phyloP scores from a whole-genome alignment of 495 filamentous ascomycete species.

The Lepidopterella palustris region DNA sequence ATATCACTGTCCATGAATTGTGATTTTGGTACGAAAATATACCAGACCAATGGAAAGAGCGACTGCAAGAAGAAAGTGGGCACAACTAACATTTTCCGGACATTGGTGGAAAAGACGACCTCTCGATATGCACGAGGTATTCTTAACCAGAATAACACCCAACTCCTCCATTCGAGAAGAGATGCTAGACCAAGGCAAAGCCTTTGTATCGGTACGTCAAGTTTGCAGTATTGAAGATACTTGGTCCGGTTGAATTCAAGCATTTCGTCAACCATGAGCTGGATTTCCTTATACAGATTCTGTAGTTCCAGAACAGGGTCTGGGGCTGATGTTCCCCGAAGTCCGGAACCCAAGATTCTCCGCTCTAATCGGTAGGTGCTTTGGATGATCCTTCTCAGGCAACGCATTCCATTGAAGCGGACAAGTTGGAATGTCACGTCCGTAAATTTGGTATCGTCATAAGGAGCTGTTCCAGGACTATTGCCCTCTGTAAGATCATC shows the following conservation, averaged over 20 bases:
- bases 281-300: constrained; percentile 23
- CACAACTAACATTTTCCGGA: constrained; percentile 22
- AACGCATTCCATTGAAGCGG: constrained; percentile 22
- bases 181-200: constrained; percentile 17
- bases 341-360: constrained; percentile 20
- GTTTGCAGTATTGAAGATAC: constrained; percentile 17
- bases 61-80: neutral
- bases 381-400: constrained; percentile 23
- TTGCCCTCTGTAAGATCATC: constrained; percentile 23
- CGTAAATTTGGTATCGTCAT: constrained; percentile 20
- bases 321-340: constrained; percentile 18
- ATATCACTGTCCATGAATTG: neutral
- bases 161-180: constrained; percentile 25
- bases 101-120: constrained; percentile 20
- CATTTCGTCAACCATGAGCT: constrained; percentile 22
- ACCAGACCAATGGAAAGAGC: too few relatives aligned
- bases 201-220: constrained; percentile 12
- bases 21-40: neutral
- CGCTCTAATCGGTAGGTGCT: constrained; percentile 25
- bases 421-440: constrained; percentile 24
- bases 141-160: constrained; percentile 26
- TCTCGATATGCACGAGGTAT: constrained; percentile 26
- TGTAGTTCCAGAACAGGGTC: constrained; percentile 22
- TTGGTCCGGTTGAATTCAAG: constrained; percentile 16
- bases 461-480: constrained; percentile 8